Evolutionary conservation across 1,284 basidiomycete genomes (phyloP), one percentile per base, ranked within the genome.

Genomic region (Ustilago crameri): DNA sequence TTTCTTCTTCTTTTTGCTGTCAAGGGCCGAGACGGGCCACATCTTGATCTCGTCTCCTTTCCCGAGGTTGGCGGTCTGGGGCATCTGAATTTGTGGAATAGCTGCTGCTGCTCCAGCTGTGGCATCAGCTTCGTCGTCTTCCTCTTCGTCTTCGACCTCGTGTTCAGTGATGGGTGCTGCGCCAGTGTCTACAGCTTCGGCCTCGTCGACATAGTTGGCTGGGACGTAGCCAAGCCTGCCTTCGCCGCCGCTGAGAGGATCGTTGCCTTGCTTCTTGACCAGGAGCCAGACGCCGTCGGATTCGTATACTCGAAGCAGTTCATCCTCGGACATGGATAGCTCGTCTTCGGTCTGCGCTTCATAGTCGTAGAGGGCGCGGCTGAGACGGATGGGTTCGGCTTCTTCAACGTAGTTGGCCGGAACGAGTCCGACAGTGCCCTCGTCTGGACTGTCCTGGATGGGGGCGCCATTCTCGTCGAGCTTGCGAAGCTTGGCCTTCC

Each of bases 371-470:
- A 76, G 56, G 0, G 81, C 81, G 27, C 74, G 68, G 53, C 80
- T 82, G 37, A 73, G 34, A 20, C 79, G 67, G 24, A 81, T 45
- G 43, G 80, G 81, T 52, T 79, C 78, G 14, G 75, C 69, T 51
- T 74, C 70, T 35, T 83, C 79, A 40, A 83, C 76, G 49, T 83
- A 83, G 66, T 82, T 83, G 47, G 79, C 79, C 1, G 81, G 81
- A 40, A 83, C 78, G 23, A 83, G 74, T 32, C 81, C 81, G 14
- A 74, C 67, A 30, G 57, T 57, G 44, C 51, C 67, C 26, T 74
- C 70, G 40, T 62, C 72, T 2, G 62, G 35, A 14, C 61, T 51
- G 10, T 69, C 67, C 34, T 71, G 46, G 24, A 73, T 63, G 27
- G 63, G 62, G 0, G 58, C 52, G 26, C 74, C 74, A 32, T 72